Evolutionary conservation across 2,329 filamentous ascomycete genomes (phyloP).

Genomic region (Allantophomopsis lycopodina): DNA sequence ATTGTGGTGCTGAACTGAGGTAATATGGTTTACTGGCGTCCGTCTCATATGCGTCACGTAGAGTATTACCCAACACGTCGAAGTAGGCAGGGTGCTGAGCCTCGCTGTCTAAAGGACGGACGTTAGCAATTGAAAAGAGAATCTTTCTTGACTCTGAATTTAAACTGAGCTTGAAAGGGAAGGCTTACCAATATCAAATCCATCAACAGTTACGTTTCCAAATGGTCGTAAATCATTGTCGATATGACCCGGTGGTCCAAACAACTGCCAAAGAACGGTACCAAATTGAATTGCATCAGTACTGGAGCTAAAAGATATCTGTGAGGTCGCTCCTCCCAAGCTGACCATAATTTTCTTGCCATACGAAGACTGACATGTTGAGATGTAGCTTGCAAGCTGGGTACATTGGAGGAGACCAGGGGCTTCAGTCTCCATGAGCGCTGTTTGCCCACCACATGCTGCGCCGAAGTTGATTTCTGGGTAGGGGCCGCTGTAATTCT

Average conservation of each 20-base stretch:
- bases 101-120: slow-evolving; percentile 18
- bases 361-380: slow-evolving; percentile 19
- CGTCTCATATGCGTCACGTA: slow-evolving; percentile 12
- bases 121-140: not conserved
- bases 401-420: slow-evolving; percentile 24
- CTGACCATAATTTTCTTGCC: slow-evolving; percentile 26
- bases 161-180: not conserved
- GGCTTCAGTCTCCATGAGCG: slow-evolving; percentile 17
- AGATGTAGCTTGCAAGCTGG: slow-evolving; percentile 15
- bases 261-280: slow-evolving; percentile 20
- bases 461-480: slow-evolving; percentile 16
- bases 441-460: slow-evolving; percentile 18
- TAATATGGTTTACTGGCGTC: slow-evolving; percentile 17
- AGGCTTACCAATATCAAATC: slow-evolving; percentile 21
- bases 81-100: slow-evolving; percentile 14
- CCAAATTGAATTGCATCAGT: slow-evolving; percentile 18
- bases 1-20: slow-evolving; percentile 25
- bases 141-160: not conserved
- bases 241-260: slow-evolving; percentile 15
- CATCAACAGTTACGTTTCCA: slow-evolving; percentile 18
- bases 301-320: slow-evolving; percentile 14
- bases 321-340: slow-evolving; percentile 17
- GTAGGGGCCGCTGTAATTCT: slow-evolving; percentile 5
- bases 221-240: slow-evolving; percentile 17
- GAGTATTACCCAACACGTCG: slow-evolving; percentile 15